Evolutionary conservation across 495 filamentous ascomycete species (phyloP), one percentile per base, ranked within the genome.

Genomic region (Penicillium lividum): DNA sequence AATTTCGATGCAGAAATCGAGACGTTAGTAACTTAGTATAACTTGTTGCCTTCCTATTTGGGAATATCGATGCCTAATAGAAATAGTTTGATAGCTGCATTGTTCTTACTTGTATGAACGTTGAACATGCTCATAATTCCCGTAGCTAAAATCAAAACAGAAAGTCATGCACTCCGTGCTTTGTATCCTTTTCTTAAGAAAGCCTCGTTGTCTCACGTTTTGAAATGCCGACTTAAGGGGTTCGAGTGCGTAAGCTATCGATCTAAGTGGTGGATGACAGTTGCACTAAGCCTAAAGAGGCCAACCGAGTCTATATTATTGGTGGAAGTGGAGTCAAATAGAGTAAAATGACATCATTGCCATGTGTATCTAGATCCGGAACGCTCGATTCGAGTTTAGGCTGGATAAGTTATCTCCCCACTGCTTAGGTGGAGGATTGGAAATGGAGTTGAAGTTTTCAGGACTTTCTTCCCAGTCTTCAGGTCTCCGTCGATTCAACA

Each of bases 311-410:
- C 31, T 36, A n/a, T 52, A 1, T 40, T 3, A 52, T 52, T 52
- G 50, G 50, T 40, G n/a, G 4, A 11, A 13, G 33, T 40, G 50
- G 50, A 52, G 50, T 28, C 27, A 15, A 40, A 16, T n/a, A 40
- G 0, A 40, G 15, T 13, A 15, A 8, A 52, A 52, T 52, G 50
- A 52, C 33, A 31, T 52, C 50, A 52, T 22, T 25, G 3, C 22
- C 29, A 36, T 52, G 9, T 52, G 31, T 40, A 52, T 18, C 30
- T n/a, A 40, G 34, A 40, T 40, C 31, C 30, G 31, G 10, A 34
- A 51, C 4, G 16, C 50, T 52, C 50, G 50, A 52, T 52, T 52
- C 50, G 50, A 52, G 46, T 25, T 28, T 52, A 52, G 50, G 33
- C 30, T 36, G 50, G 50, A 28, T 49, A 49, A 49, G 28, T 7